Percentiles rank a stretch among this genome's conserved stretches.
Evolutionary conservation across 345 rosid genomes (phyloP).

Genomic region (Populus deltoides): DNA sequence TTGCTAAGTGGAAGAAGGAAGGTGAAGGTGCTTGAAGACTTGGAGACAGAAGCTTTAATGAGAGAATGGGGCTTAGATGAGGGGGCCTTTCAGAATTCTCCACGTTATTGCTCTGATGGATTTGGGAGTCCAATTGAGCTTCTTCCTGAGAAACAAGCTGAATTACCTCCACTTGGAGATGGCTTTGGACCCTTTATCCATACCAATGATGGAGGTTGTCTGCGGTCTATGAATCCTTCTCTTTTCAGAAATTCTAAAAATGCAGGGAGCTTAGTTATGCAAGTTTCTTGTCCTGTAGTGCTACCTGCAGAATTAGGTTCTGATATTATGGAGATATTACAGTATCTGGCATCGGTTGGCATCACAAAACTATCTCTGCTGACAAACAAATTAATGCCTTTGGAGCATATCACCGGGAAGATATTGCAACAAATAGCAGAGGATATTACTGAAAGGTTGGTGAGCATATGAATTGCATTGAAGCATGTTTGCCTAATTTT

Average conservation of each 20-base stretch:
- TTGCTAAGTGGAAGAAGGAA: slow-evolving; percentile 46
- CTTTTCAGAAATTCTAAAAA: slow-evolving; percentile 45
- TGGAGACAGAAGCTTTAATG: slow-evolving; percentile 70
- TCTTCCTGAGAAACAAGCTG: slow-evolving; percentile 26
- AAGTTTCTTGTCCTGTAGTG: slow-evolving; percentile 57
- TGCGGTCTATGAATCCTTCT: slow-evolving; percentile 55
- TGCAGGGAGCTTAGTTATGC: slow-evolving; percentile 50
- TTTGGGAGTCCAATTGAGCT: slow-evolving; percentile 86
- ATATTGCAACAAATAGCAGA: slow-evolving; percentile 44
- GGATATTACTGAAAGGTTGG: slow-evolving; percentile 42
- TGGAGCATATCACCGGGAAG: slow-evolving; percentile 66
- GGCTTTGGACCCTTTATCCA: slow-evolving; percentile 43
- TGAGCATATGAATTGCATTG: slow-evolving; percentile 1
- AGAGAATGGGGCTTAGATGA: slow-evolving; percentile 58
- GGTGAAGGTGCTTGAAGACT: slow-evolving; percentile 53
- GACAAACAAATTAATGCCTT: slow-evolving; percentile 51
- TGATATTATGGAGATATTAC: slow-evolving; percentile 43
- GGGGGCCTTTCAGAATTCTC: slow-evolving; percentile 45
- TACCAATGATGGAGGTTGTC: slow-evolving; percentile 49
- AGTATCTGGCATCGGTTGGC: slow-evolving; percentile 53
- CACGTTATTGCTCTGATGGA: slow-evolving; percentile 45
- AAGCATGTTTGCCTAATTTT: neutral
- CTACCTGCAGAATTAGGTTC: slow-evolving; percentile 58
- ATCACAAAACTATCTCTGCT: slow-evolving; percentile 37
- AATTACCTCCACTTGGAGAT: slow-evolving; percentile 48